Evolutionary conservation across 768 basidiomycete genomes (phyloP), one percentile per base, ranked within the genome.

Genomic region (Tulasnella sp.): DNA sequence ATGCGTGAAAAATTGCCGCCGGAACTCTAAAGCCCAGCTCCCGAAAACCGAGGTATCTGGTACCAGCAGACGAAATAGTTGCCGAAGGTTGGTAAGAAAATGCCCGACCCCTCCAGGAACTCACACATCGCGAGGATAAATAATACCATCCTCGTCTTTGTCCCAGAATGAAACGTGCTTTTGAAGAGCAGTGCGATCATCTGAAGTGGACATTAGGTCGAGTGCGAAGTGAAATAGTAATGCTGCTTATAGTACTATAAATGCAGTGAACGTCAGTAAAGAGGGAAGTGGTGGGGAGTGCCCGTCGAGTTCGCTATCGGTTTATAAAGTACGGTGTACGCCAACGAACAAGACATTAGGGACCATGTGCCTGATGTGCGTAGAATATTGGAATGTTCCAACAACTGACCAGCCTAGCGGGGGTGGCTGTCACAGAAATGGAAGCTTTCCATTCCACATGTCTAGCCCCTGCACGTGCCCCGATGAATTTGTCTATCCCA

Each of bases 91-190:
- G 6, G 23, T 9, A 26, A 26, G 23, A 70, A n/a, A 2, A 42
- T 35, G 29, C 16, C 13, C 23, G 2, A n/a, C 11, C 39, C 26
- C 18, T 6, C 16, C 16, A 40, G 11, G 46, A 23, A 67, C 75
- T 26, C 20, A 76, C 75, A 69, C 2, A 32, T 76, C 75, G 11
- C 1, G 13, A n/a, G 75, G 75, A 4, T 7, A 76, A 44, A 76
- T 76, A 18, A 76, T 29, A 4, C 57, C 75, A 32, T 76, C 75
- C 1, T 40, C 35, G 61, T 76, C 75, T 44, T 46, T 51, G 32
- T 76, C 75, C 46, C 46, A 76, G 23, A 76, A 76, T 26, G 75
- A 57, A 23, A 67, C 55, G 42, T 76, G 75, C 6, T 20, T 29
- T 23, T 76, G 75, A 7, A 76, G 35, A 11, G 75, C 35, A 32